These are phyloP conservation scores for Helicocarpus griseus DNA, from an alignment of 2,329 filamentous ascomycete genomes.

Conservation along the genomic window DNA sequence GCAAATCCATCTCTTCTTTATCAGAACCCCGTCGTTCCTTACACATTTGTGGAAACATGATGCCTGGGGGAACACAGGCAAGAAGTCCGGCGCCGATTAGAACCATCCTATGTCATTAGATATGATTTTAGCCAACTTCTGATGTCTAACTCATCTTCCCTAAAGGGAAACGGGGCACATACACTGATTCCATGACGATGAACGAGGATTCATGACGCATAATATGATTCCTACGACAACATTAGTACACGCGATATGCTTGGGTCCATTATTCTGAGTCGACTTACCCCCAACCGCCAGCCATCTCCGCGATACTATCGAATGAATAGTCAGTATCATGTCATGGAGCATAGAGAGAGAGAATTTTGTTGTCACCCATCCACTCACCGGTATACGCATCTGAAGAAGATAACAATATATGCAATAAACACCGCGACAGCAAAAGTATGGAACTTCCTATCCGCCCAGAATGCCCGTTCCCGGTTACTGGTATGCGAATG, in stretches of 20 bases:
- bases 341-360: too few species aligned
- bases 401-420: constrained; percentile 31
- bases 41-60: neutral
- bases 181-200: neutral
- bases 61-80: neutral
- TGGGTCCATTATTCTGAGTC: neutral
- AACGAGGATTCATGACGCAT: neutral
- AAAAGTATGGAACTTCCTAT: constrained; percentile 17
- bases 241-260: neutral
- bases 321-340: constrained; percentile 3
- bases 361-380: too few species aligned
- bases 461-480: constrained; percentile 3
- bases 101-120: neutral
- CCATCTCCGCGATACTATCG: constrained; percentile 40
- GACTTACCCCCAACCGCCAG: constrained; percentile 36
- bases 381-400: constrained; percentile 35
- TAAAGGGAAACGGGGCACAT: neutral
- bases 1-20: too few species aligned
- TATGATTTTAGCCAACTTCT: neutral
- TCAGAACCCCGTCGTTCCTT: neutral
- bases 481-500: neutral
- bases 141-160: neutral
- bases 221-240: neutral
- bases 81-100: neutral
- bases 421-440: constrained; percentile 24